Evolutionary conservation across 768 basidiomycete species (phyloP).

Genomic region (Cystobasidium tubakii): DNA sequence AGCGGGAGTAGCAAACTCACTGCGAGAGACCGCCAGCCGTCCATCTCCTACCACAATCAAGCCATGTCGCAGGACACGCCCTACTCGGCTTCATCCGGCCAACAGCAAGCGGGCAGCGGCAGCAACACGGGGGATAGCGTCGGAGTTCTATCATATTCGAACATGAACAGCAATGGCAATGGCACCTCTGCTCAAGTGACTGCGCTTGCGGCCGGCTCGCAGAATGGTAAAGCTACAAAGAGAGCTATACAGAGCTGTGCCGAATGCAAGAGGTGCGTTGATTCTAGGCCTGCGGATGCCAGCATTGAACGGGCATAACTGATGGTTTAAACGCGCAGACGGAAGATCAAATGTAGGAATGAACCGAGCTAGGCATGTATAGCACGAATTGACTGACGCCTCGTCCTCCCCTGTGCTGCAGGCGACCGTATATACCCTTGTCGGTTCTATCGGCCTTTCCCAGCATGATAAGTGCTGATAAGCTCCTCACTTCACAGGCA

Average conservation of each 20-base stretch:
- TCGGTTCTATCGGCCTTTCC: not conserved
- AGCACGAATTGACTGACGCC: not conserved
- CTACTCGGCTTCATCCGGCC: constrained; percentile 6
- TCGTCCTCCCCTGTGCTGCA: not conserved
- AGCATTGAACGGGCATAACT: not conserved
- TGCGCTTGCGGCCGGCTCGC: not conserved
- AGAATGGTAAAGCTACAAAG: not conserved
- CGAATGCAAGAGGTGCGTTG: constrained; percentile 28
- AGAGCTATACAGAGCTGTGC: constrained; percentile 22
- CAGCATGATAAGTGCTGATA: constrained; percentile 4
- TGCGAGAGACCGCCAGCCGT: not conserved
- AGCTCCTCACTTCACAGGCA: constrained; percentile 11
- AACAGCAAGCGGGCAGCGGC: not conserved
- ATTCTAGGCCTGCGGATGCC: not conserved
- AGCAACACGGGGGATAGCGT: not conserved
- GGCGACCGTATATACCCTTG: constrained; percentile 34
- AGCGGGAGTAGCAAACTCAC: not conserved
- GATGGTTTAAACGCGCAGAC: not conserved
- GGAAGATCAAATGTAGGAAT: constrained; percentile 30
- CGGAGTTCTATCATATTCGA: not conserved
- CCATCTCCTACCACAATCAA: not conserved
- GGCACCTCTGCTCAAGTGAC: not conserved
- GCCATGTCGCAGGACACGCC: not conserved
- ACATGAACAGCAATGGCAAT: not conserved
- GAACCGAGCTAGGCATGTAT: not conserved